phyloP scores from a whole-genome alignment of 1,284 basidiomycete species.

The Cryptococcus sp. region DNA sequence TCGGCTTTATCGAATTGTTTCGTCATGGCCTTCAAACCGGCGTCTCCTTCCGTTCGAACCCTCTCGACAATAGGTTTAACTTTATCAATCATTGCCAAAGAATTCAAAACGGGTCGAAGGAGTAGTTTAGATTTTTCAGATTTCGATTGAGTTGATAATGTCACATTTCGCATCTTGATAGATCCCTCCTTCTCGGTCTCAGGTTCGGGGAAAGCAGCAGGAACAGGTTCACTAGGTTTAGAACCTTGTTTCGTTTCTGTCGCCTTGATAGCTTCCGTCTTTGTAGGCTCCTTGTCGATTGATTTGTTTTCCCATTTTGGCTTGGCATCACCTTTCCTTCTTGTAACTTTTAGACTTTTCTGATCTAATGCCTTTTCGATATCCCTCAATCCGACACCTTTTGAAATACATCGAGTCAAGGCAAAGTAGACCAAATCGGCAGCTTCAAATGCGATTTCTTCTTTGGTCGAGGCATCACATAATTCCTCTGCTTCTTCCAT shows the following conservation, averaged over 20 bases:
- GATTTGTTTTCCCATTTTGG: slow-evolving; percentile 63
- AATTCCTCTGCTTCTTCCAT: slow-evolving; percentile 98
- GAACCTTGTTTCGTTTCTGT: slow-evolving; percentile 30
- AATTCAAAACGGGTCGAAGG: slow-evolving; percentile 85
- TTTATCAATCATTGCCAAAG: slow-evolving; percentile 88
- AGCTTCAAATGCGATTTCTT: slow-evolving; percentile 92
- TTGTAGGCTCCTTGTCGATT: slow-evolving; percentile 20
- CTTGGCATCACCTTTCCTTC: slow-evolving; percentile 91
- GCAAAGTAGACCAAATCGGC: slow-evolving; percentile 96
- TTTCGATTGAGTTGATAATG: slow-evolving; percentile 56
- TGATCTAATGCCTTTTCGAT: slow-evolving; percentile 79
- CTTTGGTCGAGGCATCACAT: slow-evolving; percentile 72
- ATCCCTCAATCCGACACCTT: slow-evolving; percentile 78
- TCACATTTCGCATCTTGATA: slow-evolving; percentile 72
- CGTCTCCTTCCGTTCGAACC: slow-evolving; percentile 79
- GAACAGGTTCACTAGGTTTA: slow-evolving; percentile 40
- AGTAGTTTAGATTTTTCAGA: slow-evolving; percentile 68
- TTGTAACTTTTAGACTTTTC: slow-evolving; percentile 82
- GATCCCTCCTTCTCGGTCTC: slow-evolving; percentile 24
- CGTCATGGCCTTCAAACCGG: slow-evolving; percentile 81
- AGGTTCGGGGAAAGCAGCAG: slow-evolving; percentile 37
- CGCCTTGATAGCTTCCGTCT: slow-evolving; percentile 4
- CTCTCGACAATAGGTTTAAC: slow-evolving; percentile 92
- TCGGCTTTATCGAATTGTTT: slow-evolving; percentile 83
- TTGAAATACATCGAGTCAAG: slow-evolving; percentile 76